A percentile compares a stretch with the other conserved stretches of the same genome.
These are phyloP conservation scores for Hippophae gyantsensis DNA, from an alignment of 306 rosid genomes.

Conservation along the genomic window DNA sequence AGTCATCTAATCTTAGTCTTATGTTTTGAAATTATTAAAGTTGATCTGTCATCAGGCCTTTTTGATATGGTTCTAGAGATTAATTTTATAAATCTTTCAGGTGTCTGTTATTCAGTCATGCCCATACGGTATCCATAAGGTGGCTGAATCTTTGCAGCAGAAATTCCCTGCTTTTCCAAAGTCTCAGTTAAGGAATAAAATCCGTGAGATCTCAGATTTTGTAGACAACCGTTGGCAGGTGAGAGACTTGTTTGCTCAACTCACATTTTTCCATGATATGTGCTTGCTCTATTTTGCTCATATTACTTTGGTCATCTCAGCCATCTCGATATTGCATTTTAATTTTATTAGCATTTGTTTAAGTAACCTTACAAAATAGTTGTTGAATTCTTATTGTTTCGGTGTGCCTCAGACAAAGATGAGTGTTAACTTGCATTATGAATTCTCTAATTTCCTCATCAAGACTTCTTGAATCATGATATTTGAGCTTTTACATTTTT, in stretches of 20 bases:
- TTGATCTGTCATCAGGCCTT: background rate
- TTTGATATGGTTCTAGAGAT: constrained; percentile 10
- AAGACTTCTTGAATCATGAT: too few relatives aligned
- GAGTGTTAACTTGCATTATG: too few relatives aligned
- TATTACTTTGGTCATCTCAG: background rate
- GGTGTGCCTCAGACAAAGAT: too few relatives aligned
- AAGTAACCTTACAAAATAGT: too few relatives aligned
- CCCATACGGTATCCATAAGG: constrained; percentile 65
- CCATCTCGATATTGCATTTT: too few relatives aligned
- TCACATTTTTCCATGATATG: background rate
- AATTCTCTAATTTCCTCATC: too few relatives aligned
- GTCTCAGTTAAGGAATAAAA: constrained; percentile 61
- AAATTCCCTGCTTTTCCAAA: constrained; percentile 63
- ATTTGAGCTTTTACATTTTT: too few relatives aligned
- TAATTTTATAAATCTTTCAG: constrained; percentile 29
- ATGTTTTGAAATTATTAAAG: constrained; percentile 9
- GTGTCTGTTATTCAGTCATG: constrained; percentile 67
- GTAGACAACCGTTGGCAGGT: constrained; percentile 86
- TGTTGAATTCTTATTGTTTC: too few relatives aligned
- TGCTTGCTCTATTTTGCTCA: too few relatives aligned
- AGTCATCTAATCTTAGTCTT: background rate
- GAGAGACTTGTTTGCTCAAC: constrained; percentile 17
- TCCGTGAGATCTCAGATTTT: constrained; percentile 66
- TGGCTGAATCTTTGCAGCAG: constrained; percentile 58
- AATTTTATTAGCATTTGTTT: too few relatives aligned